Evolutionary conservation across 805 yeast species (phyloP), one percentile per base, ranked within the genome.

Genomic region (Ogataea sp.): DNA sequence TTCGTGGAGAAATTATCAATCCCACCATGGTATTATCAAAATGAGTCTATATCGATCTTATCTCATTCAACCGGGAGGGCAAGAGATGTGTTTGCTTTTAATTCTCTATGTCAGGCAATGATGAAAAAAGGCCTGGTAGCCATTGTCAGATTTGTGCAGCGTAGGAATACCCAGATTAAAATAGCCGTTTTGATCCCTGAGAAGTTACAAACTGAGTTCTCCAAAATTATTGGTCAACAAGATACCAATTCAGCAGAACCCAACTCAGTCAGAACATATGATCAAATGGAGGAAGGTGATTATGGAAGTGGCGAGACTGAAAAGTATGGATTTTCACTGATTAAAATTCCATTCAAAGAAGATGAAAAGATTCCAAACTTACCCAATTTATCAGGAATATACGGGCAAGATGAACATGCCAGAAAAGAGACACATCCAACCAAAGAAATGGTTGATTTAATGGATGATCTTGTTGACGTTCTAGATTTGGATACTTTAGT

Each of bases 321-420:
- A 14, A 27, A 20, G 2, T 63, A 71, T 42, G 67, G 70, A 0
- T 67, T 85, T 39, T 59, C 71, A 1, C 53, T 79, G 45, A 68
- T 69, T 11, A 62, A 79, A 34, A 53, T 87, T 11, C 93, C 96
- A 2, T 84, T 73, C 56, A 70, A 72, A 32, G 95, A 85, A 46
- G 96, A 88, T 55, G 82, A 78, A 45, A 73, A 75, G 47, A 64
- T 77, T 14, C 75, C 88, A 3, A 67, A 65, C 20, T 73, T 82
- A 47, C 63, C 68, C 6, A 52, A 55, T 29, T 45, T 75, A 20
- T 50, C 57, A 9, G 55, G 64, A 4, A 42, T 66, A 13, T 52
- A 49, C 20, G 65, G 67, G 3, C 37, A 32, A 3, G 45, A 59
- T 43, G 47, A 50, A 32, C 27, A 47, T 32, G 48, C 46, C 34